Conservation (phyloP, 116 monocot species). For the Phalaenopsis hybrid region DNA sequence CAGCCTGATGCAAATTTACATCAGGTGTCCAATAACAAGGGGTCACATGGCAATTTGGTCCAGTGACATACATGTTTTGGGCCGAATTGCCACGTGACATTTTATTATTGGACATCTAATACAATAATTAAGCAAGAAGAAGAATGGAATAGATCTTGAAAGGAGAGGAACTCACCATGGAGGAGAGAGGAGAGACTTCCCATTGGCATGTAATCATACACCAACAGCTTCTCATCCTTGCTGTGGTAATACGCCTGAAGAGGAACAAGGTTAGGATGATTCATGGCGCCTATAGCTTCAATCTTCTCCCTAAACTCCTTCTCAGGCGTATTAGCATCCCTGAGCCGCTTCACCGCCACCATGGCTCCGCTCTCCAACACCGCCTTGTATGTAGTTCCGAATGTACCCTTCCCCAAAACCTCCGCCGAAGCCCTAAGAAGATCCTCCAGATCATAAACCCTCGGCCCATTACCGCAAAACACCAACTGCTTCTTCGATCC, state of each 20-base stretch:
- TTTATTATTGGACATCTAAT: too few relatives aligned
- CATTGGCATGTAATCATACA: slow-evolving; percentile 82
- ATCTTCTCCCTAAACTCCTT: slow-evolving; percentile 21
- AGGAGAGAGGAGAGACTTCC: slow-evolving; percentile 79
- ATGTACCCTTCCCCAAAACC: slow-evolving; percentile 27
- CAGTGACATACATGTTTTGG: too few relatives aligned
- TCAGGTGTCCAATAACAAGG: too few relatives aligned
- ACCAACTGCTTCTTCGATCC: slow-evolving; percentile 6
- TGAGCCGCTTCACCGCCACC: slow-evolving; percentile 25
- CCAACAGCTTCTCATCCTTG: slow-evolving; percentile 87
- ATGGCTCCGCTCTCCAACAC: slow-evolving; percentile 22
- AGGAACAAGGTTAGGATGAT: slow-evolving; percentile 58
- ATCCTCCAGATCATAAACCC: slow-evolving; percentile 16
- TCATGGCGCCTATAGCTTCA: slow-evolving; percentile 41
- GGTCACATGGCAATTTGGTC: too few relatives aligned
- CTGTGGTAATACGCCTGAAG: slow-evolving; percentile 72
- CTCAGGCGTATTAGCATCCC: slow-evolving; percentile 14
- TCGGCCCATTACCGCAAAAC: slow-evolving; percentile 4
- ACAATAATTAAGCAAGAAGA: too few relatives aligned
- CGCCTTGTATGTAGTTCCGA: slow-evolving; percentile 21
- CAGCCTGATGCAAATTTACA: too few relatives aligned
- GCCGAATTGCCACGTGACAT: too few relatives aligned
- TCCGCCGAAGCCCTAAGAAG: slow-evolving; percentile 23
- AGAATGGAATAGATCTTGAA: not conserved
- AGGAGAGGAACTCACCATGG: slow-evolving; percentile 37